These are phyloP conservation scores for Puccinia brachypodii DNA, from an alignment of 1,284 basidiomycete species.

Conservation along the genomic window DNA sequence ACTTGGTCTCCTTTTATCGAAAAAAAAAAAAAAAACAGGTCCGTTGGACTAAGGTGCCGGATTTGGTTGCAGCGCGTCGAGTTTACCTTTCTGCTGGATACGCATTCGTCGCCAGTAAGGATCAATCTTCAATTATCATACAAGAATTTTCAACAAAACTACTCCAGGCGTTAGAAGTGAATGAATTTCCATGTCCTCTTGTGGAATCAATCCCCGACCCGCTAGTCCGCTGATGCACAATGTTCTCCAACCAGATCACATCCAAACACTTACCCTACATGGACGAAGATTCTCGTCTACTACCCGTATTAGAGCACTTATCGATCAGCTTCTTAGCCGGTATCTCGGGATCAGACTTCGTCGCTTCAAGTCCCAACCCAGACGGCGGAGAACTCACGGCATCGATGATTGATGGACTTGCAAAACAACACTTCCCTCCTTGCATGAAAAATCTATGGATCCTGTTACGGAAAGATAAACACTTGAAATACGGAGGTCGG, in stretches of 20 bases:
- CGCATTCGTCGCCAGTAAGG: slow-evolving; percentile 81
- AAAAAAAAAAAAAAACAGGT: too few relatives aligned
- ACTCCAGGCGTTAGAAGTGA: slow-evolving; percentile 76
- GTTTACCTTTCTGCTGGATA: slow-evolving; percentile 78
- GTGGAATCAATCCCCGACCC: background rate
- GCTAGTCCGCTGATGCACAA: background rate
- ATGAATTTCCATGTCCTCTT: slow-evolving; percentile 51
- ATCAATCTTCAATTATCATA: slow-evolving; percentile 83
- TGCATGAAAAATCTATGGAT: slow-evolving; percentile 94
- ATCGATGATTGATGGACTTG: slow-evolving; percentile 88
- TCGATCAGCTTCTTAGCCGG: slow-evolving; percentile 93
- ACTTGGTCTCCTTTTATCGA: too few relatives aligned
- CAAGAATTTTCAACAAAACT: slow-evolving; percentile 80
- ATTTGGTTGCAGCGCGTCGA: slow-evolving; percentile 80
- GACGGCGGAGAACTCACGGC: slow-evolving; percentile 74
- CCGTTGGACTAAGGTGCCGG: slow-evolving; percentile 86
- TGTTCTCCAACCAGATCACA: slow-evolving; percentile 65
- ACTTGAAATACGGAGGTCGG: slow-evolving; percentile 89
- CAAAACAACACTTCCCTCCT: slow-evolving; percentile 85
- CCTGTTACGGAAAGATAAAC: slow-evolving; percentile 72
- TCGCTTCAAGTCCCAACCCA: slow-evolving; percentile 60
- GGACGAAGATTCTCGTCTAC: slow-evolving; percentile 88
- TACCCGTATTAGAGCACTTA: slow-evolving; percentile 87
- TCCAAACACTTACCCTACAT: slow-evolving; percentile 85
- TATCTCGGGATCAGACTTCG: slow-evolving; percentile 76